phyloP scores from a whole-genome alignment of 305 asterid species.

The Fraxinus angustifolia region DNA sequence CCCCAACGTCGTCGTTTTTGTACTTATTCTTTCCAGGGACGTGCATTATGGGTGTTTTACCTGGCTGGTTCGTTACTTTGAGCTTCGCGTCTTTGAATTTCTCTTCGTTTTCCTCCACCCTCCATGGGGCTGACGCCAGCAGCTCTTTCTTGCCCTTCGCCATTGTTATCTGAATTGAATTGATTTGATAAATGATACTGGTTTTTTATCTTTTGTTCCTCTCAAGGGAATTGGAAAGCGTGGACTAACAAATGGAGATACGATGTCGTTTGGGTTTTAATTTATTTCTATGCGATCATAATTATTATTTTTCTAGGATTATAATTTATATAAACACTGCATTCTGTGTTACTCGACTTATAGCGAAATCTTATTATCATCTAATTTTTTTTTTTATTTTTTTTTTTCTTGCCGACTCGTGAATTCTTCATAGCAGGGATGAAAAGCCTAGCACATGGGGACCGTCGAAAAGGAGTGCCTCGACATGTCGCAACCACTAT shows the following conservation, averaged over 20 bases:
- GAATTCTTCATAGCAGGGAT: no score
- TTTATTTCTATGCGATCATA: not conserved
- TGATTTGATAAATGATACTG: not conserved
- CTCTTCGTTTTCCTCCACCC: conserved; percentile 31
- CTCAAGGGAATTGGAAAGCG: not conserved
- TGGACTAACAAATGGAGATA: not conserved
- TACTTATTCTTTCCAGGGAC: conserved; percentile 34
- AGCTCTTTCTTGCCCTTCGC: conserved; percentile 44
- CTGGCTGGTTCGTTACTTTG: conserved; percentile 40
- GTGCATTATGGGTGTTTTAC: conserved; percentile 45
- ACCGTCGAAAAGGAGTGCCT: no score
- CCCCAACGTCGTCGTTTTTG: conserved; percentile 14
- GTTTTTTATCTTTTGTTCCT: not conserved
- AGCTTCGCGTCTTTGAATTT: conserved; percentile 41
- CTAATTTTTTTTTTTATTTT: no score
- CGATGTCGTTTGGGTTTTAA: not conserved
- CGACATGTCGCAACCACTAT: no score
- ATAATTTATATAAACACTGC: no score
- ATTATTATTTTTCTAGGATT: no score
- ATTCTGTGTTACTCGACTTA: no score
- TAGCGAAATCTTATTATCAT: no score
- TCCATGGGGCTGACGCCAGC: conserved; percentile 48
- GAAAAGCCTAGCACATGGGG: no score
- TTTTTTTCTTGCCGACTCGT: not conserved
- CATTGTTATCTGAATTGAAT: conserved; percentile 20